phyloP scores from a whole-genome alignment of 495 filamentous ascomycete species.

The Beverwykella pulmonaria region DNA sequence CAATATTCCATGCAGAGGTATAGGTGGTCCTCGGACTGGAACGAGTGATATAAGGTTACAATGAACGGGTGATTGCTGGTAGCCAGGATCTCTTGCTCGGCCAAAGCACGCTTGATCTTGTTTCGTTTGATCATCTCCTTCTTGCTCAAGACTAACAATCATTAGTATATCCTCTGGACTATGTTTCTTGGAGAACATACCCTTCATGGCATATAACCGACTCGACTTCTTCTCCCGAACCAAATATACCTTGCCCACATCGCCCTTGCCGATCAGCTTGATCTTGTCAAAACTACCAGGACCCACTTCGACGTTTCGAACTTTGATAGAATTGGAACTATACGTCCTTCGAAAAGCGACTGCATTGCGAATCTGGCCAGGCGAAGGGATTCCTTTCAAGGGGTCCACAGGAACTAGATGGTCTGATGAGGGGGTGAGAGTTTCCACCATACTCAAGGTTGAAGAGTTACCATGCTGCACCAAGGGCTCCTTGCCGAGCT shows the following conservation, averaged over 20 bases:
- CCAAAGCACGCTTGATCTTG: slow-evolving; percentile 97
- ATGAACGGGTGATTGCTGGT: slow-evolving; percentile 99
- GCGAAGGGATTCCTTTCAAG: slow-evolving; percentile 53
- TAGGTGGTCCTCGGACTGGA: slow-evolving; percentile 97
- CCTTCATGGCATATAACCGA: slow-evolving; percentile 97
- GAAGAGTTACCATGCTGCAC: slow-evolving; percentile 59
- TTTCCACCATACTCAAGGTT: slow-evolving; percentile 61
- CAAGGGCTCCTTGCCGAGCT: slow-evolving; percentile 76
- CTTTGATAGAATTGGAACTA: slow-evolving; percentile 98
- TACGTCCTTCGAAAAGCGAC: slow-evolving; percentile 90
- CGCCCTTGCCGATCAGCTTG: slow-evolving; percentile 97
- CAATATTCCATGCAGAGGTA: slow-evolving; percentile 99
- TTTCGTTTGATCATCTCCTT: slow-evolving; percentile 99
- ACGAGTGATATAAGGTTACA: slow-evolving; percentile 96
- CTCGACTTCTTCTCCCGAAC: slow-evolving; percentile 96
- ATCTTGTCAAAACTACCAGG: slow-evolving; percentile 98
- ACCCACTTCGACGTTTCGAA: slow-evolving; percentile 93
- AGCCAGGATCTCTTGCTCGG: slow-evolving; percentile 96
- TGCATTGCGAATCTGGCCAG: slow-evolving; percentile 59
- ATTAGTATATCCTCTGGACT: slow-evolving; percentile 48
- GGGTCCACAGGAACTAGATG: slow-evolving; percentile 52
- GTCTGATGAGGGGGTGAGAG: slow-evolving; percentile 45
- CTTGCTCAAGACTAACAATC: slow-evolving; percentile 82
- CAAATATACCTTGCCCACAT: slow-evolving; percentile 97
- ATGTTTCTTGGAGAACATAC: slow-evolving; percentile 53